Evolutionary conservation across 306 rosid species (phyloP), one percentile per base, ranked within the genome.

Genomic region (Oemleria cerasiformis): DNA sequence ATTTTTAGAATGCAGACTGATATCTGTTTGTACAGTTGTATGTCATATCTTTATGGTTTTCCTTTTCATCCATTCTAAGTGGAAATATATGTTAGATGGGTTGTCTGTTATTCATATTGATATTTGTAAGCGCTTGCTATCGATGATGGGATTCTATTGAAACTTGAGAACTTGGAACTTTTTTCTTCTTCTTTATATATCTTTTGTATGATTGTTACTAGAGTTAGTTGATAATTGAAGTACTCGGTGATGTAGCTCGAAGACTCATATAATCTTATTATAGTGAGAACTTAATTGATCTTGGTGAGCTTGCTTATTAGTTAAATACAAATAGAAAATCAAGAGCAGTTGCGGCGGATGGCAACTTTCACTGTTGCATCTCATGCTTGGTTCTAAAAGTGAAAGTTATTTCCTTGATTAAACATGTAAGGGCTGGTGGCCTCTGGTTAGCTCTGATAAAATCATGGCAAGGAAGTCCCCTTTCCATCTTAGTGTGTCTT

Each of bases 201-300:
- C n/a, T 20, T 13, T 45, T 45, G 8, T 45, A n/a, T n/a, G n/a
- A n/a, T n/a, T n/a, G n/a, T n/a, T 38, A 6, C 23, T 51, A n/a
- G 61, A 68, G 48, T 51, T 38, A 20, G 38, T 68, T 53, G 40
- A 67, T 5, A 16, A 10, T 17, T 58, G 72, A 67, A 58, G 17
- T 49, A 8, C 45, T 34, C 19, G 50, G 47, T 7, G 16, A 20
- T 36, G 38, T 30, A 19, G 70, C 43, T 7, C 21, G 21, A 49
- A 15, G 53, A 40, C 64, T 65, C 9, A 25, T 45, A 54, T 55
- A 16, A 44, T 74, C 43, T 30, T 43, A 44, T 39, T 51, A 5
- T 42, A 4, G 8, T 53, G 6, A 14, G 34, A 50, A 67, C 60
- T 58, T 50, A 36, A 17, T 20, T 34, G 15, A 53, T 20, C 61